phyloP scores from a whole-genome alignment of 2,329 filamentous ascomycete genomes.

The Trichoderma sp. region DNA sequence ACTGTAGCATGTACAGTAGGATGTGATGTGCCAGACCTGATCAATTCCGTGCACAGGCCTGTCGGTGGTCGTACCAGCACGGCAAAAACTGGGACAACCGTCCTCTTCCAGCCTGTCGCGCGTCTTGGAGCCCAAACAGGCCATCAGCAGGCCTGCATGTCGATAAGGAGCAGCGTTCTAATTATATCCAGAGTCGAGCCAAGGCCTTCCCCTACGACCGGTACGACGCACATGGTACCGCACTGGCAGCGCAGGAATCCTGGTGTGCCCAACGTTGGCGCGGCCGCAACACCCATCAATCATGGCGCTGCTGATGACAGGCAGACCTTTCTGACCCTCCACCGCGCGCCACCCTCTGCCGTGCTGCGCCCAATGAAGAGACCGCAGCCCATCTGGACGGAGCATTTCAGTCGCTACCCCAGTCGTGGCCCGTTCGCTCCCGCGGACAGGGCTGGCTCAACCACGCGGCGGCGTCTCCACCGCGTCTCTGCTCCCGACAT shows the following conservation, averaged over 20 bases:
- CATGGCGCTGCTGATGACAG: slow-evolving; percentile 20
- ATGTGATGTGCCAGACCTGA: not conserved
- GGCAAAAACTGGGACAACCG: slow-evolving; percentile 1
- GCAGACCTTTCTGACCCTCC: slow-evolving; percentile 14
- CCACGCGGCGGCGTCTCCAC: slow-evolving; percentile 26
- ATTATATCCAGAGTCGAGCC: slow-evolving; percentile 20
- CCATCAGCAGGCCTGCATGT: slow-evolving; percentile 18
- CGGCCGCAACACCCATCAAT: slow-evolving; percentile 21
- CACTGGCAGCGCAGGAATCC: slow-evolving; percentile 13
- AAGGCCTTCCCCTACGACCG: slow-evolving; percentile 8
- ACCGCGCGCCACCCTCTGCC: slow-evolving; percentile 1
- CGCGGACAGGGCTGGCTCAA: slow-evolving; percentile 26
- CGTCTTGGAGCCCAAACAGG: slow-evolving; percentile 8
- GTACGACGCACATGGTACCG: slow-evolving; percentile 11
- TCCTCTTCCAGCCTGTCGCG: slow-evolving; percentile 4
- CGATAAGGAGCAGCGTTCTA: slow-evolving; percentile 17
- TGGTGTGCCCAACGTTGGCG: slow-evolving; percentile 22
- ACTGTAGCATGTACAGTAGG: too few relatives aligned
- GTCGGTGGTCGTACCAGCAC: not conserved
- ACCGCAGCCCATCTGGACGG: slow-evolving; percentile 20
- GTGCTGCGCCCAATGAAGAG: slow-evolving; percentile 21
- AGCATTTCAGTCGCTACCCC: slow-evolving; percentile 24
- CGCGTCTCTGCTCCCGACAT: slow-evolving; percentile 18
- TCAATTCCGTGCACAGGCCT: not conserved
- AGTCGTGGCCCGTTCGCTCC: slow-evolving; percentile 24